Conservation (phyloP, 257 asterid genomes). For the Scutellaria galericulata region DNA sequence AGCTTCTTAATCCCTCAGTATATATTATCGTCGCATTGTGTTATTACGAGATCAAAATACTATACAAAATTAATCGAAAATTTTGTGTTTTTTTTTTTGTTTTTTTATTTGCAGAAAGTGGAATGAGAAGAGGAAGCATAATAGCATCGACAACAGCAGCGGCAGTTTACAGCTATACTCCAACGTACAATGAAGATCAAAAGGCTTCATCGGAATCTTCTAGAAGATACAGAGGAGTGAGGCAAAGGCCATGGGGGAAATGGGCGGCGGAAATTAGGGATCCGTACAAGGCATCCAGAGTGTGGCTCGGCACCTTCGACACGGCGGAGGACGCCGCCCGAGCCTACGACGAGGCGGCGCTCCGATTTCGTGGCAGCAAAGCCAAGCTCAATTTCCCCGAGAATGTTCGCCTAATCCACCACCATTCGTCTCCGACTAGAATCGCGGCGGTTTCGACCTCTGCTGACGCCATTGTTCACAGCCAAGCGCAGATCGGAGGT, state of each 20-base stretch:
- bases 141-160: conserved; percentile 43
- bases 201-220: neutral
- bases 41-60: neutral
- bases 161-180: conserved; percentile 45
- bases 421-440: neutral
- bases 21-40: no score
- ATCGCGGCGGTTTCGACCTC: conserved; percentile 36
- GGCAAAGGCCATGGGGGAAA: conserved; percentile 67
- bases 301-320: conserved; percentile 66
- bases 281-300: conserved; percentile 54
- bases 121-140: conserved; percentile 32
- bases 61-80: neutral
- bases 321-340: conserved; percentile 62
- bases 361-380: conserved; percentile 60
- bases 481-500: conserved; percentile 26
- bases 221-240: conserved; percentile 56
- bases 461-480: conserved; percentile 43
- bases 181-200: conserved; percentile 32
- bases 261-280: conserved; percentile 68
- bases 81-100: no score
- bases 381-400: conserved; percentile 69
- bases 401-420: conserved; percentile 46
- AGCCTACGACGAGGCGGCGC: conserved; percentile 67
- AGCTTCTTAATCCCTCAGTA: no score
- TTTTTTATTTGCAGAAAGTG: conserved; percentile 4